phyloP scores from a whole-genome alignment of 2,329 filamentous ascomycete genomes.

The Pseudogymnoascus sp. region DNA sequence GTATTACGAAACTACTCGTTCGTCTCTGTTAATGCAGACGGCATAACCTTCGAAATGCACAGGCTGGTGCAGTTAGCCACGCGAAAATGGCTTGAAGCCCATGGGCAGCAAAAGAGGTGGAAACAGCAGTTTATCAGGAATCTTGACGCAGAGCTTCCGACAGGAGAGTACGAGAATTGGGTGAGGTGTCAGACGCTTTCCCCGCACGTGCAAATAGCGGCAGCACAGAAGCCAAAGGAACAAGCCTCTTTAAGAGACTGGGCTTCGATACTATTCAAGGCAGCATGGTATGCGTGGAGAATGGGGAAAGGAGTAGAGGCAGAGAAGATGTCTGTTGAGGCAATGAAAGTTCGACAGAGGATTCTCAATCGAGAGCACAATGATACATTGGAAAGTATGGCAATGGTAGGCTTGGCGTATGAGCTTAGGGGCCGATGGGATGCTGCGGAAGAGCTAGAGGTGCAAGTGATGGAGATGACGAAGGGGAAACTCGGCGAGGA shows the following conservation, averaged over 20 bases:
- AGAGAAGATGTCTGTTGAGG: conserved; percentile 12
- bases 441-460: conserved; percentile 4
- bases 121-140: conserved; percentile 28
- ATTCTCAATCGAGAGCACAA: conserved; percentile 18
- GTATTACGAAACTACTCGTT: conserved; percentile 35
- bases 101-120: conserved; percentile 27
- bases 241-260: conserved; percentile 18
- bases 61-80: conserved; percentile 36
- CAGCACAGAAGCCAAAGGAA: conserved; percentile 18
- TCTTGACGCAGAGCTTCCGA: conserved; percentile 23
- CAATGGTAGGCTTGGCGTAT: conserved; percentile 17
- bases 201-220: conserved; percentile 21
- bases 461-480: too few species aligned
- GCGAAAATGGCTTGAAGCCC: conserved; percentile 31
- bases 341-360: conserved; percentile 19
- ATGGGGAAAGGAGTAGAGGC: conserved; percentile 18
- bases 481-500: conserved; percentile 13
- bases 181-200: conserved; percentile 20
- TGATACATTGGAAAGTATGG: conserved; percentile 20
- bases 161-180: conserved; percentile 24
- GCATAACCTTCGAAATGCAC: conserved; percentile 38
- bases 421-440: conserved; percentile 11
- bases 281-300: conserved; percentile 20
- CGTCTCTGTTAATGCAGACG: conserved; percentile 24
- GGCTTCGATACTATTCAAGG: conserved; percentile 21